Evolutionary conservation across 805 yeast species (phyloP).

Genomic region (Teunomyces kruisii): DNA sequence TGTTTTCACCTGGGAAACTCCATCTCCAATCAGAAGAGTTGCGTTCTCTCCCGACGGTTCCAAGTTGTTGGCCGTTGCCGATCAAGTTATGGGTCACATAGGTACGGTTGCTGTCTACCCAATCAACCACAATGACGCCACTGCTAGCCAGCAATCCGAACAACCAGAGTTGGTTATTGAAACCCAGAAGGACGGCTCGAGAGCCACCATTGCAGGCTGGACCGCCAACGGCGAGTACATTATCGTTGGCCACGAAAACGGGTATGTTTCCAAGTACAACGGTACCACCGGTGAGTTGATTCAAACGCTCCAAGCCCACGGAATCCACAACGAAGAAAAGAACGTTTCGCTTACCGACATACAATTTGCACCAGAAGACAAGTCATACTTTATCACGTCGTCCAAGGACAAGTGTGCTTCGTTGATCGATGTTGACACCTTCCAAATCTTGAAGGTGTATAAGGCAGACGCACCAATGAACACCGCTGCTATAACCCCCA

Average conservation of each 20-base stretch:
- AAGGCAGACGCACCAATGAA: constrained; percentile 92
- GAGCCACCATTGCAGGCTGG: constrained; percentile 86
- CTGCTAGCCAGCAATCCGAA: constrained; percentile 40
- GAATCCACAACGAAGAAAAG: constrained; percentile 52
- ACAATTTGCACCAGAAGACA: constrained; percentile 80
- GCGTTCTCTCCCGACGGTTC: constrained; percentile 76
- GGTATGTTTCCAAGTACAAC: constrained; percentile 77
- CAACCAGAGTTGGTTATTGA: constrained; percentile 61
- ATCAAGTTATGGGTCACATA: constrained; percentile 85
- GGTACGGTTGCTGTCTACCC: constrained; percentile 75
- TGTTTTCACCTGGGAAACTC: constrained; percentile 67
- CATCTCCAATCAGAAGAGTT: constrained; percentile 89
- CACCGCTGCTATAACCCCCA: constrained; percentile 91
- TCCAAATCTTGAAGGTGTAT: constrained; percentile 70
- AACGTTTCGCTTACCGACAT: constrained; percentile 66
- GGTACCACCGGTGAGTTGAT: constrained; percentile 71
- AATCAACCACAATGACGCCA: constrained; percentile 47
- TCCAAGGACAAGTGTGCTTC: constrained; percentile 88
- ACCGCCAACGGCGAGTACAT: constrained; percentile 70
- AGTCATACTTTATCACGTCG: constrained; percentile 85
- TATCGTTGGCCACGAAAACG: constrained; percentile 87
- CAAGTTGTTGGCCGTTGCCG: constrained; percentile 73
- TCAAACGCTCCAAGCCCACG: constrained; percentile 64
- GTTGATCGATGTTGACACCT: constrained; percentile 73
- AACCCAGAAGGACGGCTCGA: constrained; percentile 57